phyloP scores from a whole-genome alignment of 139 green algal genomes.

The Medakamo hakoo region DNA sequence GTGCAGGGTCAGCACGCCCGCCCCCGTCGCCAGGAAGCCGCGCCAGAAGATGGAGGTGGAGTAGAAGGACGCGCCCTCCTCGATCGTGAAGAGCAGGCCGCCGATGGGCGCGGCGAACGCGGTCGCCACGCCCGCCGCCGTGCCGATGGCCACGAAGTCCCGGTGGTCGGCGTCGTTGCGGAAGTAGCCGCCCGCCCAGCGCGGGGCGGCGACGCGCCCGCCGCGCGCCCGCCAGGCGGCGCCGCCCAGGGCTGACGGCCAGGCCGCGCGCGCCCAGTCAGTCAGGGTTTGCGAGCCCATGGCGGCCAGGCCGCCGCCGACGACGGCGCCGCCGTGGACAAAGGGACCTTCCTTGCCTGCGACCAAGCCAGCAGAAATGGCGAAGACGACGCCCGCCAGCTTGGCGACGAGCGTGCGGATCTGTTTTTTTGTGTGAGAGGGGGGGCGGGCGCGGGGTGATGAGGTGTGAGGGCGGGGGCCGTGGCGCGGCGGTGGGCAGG shows the following conservation, averaged over 20 bases:
- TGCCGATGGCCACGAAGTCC: constrained; percentile 46
- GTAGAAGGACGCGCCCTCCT: constrained; percentile 46
- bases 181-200: constrained; percentile 30
- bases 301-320: constrained; percentile 30
- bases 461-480: no score
- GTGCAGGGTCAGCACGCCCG: constrained; percentile 36
- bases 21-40: constrained; percentile 46
- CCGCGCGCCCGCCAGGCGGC: not conserved
- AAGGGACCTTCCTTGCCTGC: constrained; percentile 72
- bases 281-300: constrained; percentile 31
- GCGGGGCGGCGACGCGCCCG: constrained; percentile 11
- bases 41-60: constrained; percentile 42
- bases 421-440: no score
- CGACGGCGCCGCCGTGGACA: constrained; percentile 54
- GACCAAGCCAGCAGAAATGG: constrained; percentile 50
- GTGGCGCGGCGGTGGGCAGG: no score
- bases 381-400: constrained; percentile 42
- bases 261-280: constrained; percentile 3
- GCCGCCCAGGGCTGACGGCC: no score
- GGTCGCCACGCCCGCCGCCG: constrained; percentile 39
- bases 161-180: constrained; percentile 39
- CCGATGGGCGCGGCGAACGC: constrained; percentile 52
- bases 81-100: constrained; percentile 48
- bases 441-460: no score
- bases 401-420: constrained; percentile 57